Evolutionary conservation across 805 yeast species (phyloP), one percentile per base, ranked within the genome.

Genomic region (Kluyveromyces siamensis): DNA sequence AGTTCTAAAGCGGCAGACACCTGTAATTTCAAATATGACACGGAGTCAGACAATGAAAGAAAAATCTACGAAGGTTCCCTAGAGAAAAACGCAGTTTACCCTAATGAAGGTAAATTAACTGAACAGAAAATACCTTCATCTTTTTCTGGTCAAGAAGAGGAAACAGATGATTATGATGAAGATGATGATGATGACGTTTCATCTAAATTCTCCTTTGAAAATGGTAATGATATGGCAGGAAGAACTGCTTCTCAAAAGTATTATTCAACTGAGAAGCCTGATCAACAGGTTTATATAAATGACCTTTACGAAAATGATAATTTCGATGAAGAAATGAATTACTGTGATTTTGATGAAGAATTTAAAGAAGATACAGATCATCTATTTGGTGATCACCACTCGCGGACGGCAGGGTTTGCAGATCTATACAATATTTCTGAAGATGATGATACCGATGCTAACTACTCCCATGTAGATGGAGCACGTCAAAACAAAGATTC

Each of bases 231-330:
- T 1, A 54, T 63, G 8, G 70, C 75, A n/a, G 79, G 78, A 2
- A 66, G 84, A 51, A 76, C 77, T 47, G 66, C 76, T 1, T 78
- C 83, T 0, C 71, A 75, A 19, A 73, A 76, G 50, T 79, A 78
- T 58, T 79, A 80, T 57, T 60, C 65, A 1, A 63, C 66, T 42
- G 57, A 59, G 2, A 18, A n/a, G 21, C 63, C 65, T 2, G 53
- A 54, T 13, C 62, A 57, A 13, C 67, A 67, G 10, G 63, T 67
- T 27, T 72, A 72, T 38, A 54, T 72, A 14, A 68, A 71, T 54
- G 75, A 71, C 48, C 48, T 64, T 35, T 63, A 67, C 45, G 73
- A 62, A 13, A 67, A 68, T 39, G 76, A 72, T 45, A 68, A 67
- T 50, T 66, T 71, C 50, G 73, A 70, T 51, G 74, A 71, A 18